Conservation (phyloP, 352 stramenopile genomes). For the Phytophthora sp. region DNA sequence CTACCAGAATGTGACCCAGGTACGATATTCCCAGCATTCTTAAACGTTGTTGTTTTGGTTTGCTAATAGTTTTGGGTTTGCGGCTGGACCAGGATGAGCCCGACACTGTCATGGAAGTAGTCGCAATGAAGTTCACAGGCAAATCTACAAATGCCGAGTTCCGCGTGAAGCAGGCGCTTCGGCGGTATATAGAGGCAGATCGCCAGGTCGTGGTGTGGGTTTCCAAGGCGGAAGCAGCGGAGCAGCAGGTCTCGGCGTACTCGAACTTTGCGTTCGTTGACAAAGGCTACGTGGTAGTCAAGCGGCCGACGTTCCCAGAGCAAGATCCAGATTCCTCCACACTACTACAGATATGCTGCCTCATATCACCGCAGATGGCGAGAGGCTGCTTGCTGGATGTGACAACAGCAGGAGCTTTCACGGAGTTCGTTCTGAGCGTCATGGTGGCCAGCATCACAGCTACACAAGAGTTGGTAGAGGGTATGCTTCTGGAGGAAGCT, state of each 20-base stretch:
- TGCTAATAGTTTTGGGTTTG: too few relatives aligned
- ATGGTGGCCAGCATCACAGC: slow-evolving; percentile 47
- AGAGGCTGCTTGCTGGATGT: slow-evolving; percentile 23
- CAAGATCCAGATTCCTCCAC: slow-evolving; percentile 25
- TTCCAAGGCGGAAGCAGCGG: slow-evolving; percentile 52
- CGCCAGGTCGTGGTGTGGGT: slow-evolving; percentile 67
- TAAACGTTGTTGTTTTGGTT: background rate
- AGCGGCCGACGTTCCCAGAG: slow-evolving; percentile 33
- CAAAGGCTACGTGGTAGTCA: slow-evolving; percentile 68
- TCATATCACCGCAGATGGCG: slow-evolving; percentile 58
- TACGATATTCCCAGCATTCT: background rate
- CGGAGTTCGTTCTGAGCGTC: slow-evolving; percentile 53
- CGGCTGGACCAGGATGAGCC: slow-evolving; percentile 35
- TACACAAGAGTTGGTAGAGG: slow-evolving; percentile 52
- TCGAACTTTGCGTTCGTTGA: slow-evolving; percentile 56
- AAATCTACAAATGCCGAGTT: slow-evolving; percentile 60
- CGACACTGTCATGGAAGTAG: slow-evolving; percentile 63
- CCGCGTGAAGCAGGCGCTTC: slow-evolving; percentile 60
- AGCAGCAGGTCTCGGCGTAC: slow-evolving; percentile 39
- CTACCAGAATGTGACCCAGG: slow-evolving; percentile 24
- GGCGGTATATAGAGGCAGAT: slow-evolving; percentile 56
- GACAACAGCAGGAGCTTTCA: slow-evolving; percentile 38
- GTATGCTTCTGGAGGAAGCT: slow-evolving; percentile 34
- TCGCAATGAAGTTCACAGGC: slow-evolving; percentile 55
- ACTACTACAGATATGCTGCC: slow-evolving; percentile 56